Evolutionary conservation across 495 filamentous ascomycete species (phyloP).

Genomic region (Daldinia decipiens): DNA sequence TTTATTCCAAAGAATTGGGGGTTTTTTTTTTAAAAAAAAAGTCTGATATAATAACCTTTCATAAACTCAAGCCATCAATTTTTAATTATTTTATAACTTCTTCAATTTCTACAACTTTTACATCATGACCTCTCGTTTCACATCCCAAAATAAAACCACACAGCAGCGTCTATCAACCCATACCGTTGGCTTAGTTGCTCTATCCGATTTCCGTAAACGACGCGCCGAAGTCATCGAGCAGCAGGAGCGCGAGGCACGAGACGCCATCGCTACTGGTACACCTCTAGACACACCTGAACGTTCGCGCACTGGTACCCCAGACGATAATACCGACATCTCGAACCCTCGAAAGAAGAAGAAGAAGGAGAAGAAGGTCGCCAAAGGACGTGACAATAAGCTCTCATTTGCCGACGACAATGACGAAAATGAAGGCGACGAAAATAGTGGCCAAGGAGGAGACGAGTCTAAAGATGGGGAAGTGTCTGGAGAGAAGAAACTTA

Average conservation of each 20-base stretch:
- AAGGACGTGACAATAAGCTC: slow-evolving; percentile 47
- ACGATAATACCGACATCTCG: slow-evolving; percentile 47
- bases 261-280: slow-evolving; percentile 63
- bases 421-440: slow-evolving; percentile 23
- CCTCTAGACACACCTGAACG: slow-evolving; percentile 52
- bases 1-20: too few species aligned
- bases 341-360: slow-evolving; percentile 52
- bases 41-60: too few species aligned
- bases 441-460: slow-evolving; percentile 14
- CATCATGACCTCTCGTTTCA: slow-evolving; percentile 70
- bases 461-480: slow-evolving; percentile 77
- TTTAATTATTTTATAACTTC: neutral
- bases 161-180: slow-evolving; percentile 91
- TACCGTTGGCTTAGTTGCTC: slow-evolving; percentile 91
- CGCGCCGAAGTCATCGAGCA: slow-evolving; percentile 94
- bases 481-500: slow-evolving; percentile 64
- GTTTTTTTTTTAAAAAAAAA: too few species aligned
- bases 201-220: slow-evolving; percentile 96
- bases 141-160: slow-evolving; percentile 79
- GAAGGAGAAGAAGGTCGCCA: slow-evolving; percentile 45
- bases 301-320: slow-evolving; percentile 54
- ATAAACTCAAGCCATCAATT: too few species aligned
- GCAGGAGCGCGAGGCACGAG: slow-evolving; percentile 83
- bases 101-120: neutral
- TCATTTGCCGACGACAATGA: slow-evolving; percentile 55